Evolutionary conservation across 345 rosid species (phyloP), one percentile per base, ranked within the genome.

Genomic region (Passiflora organensis): DNA sequence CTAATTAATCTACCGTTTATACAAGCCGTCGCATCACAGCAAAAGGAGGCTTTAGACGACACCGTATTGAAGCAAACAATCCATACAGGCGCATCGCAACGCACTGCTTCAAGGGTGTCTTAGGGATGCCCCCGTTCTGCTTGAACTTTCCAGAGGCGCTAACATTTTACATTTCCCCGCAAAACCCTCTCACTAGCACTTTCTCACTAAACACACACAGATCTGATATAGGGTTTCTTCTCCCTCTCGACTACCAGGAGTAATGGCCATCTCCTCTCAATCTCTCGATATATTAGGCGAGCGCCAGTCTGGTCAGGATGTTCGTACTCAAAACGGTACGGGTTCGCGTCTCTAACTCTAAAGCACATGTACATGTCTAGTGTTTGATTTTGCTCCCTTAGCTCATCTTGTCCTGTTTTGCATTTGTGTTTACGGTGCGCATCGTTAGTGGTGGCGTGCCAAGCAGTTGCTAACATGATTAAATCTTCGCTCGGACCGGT

Each of bases 401-500:
- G 8, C 25, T 32, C 13, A 22, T 38, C 11, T 58, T 32, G 16
- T 0, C 17, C 25, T 41, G 54, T 11, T 16, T 63, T 17, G 18
- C 36, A 20, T 41, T 21, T 34, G 25, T 56, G 51, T 17, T 48
- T 38, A 5, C 45, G 56, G 14, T 19, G n/a, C 38, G 17, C 53
- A 43, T 18, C 22, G 22, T 49, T 58, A 89, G 97, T 86, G 72
- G 51, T 94, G 87, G 82, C 97, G 34, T 89, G 97, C 60, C 97
- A 89, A 83, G 97, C 97, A 20, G 80, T 94, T 43, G 88, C 97
- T 5, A 94, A 94, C 65, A 94, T 94, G 14, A 96, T 94, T 25
- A 94, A 89, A 75, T 81, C 95, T 34, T 94, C 97, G 2, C 91
- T 94, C 44, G 95, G 99, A 56, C 97, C 96, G 1, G 96, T 94